Conservation (phyloP, 495 filamentous ascomycete genomes). For the Neurospora discreta region DNA sequence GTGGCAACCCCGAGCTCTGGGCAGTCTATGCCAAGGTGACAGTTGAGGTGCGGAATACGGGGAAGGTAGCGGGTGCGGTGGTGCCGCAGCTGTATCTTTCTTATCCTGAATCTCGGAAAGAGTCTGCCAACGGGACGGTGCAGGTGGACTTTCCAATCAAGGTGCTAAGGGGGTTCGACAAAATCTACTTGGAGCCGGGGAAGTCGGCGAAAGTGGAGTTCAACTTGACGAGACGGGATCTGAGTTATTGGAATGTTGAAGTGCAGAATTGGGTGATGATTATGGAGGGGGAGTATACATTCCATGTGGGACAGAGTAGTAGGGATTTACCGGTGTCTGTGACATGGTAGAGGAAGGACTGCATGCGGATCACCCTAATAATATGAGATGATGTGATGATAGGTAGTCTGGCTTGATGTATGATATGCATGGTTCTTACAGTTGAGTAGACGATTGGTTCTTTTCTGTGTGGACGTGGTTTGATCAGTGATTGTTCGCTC, state of each 20-base stretch:
- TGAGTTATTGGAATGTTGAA: conserved; percentile 68
- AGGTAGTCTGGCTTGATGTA: not conserved
- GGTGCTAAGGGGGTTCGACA: conserved; percentile 74
- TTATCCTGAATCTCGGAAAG: conserved; percentile 37
- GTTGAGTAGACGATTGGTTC: not conserved
- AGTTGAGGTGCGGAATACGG: conserved; percentile 62
- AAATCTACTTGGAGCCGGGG: conserved; percentile 48
- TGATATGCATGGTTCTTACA: not conserved
- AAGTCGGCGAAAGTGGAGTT: conserved; percentile 53
- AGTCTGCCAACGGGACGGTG: conserved; percentile 29
- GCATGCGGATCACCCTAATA: not conserved
- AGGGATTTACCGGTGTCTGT: conserved; percentile 22
- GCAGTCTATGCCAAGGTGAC: conserved; percentile 25
- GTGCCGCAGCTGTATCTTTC: conserved; percentile 80
- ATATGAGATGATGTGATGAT: not conserved
- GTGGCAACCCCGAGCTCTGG: conserved; percentile 81
- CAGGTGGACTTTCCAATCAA: conserved; percentile 61
- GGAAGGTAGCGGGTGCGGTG: conserved; percentile 49
- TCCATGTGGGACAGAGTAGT: conserved; percentile 35
- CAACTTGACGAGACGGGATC: conserved; percentile 62
- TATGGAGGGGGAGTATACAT: conserved; percentile 31
- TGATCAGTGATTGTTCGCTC: too few relatives aligned
- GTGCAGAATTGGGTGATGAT: conserved; percentile 78
- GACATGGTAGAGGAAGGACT: conserved; percentile 17
- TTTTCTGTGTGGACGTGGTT: not conserved